Conservation (phyloP, 371 early-diverging fungal genomes). For the Actinomortierella ambigua region DNA sequence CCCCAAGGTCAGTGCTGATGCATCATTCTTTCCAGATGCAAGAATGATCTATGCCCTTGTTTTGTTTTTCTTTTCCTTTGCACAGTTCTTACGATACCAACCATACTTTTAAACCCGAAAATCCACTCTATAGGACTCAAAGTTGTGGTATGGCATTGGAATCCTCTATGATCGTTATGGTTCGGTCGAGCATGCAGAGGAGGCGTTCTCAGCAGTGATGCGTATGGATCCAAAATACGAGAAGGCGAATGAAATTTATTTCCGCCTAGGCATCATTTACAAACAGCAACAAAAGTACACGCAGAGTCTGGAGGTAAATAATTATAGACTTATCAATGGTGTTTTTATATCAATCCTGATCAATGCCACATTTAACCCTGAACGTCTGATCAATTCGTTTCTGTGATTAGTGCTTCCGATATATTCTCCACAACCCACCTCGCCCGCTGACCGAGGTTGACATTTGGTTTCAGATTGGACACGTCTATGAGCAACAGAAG, state of each 20-base stretch:
- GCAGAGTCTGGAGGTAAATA: conserved; percentile 75
- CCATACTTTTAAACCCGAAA: background rate
- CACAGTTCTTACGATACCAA: background rate
- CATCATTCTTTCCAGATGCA: background rate
- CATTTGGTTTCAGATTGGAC: conserved; percentile 98
- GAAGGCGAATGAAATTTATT: conserved; percentile 97
- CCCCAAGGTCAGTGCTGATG: conserved; percentile 66
- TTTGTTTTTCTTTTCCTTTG: background rate
- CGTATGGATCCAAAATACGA: conserved; percentile 90
- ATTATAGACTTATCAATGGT: too few species aligned
- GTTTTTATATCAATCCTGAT: background rate
- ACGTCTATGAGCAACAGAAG: conserved; percentile 94
- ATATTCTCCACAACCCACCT: conserved; percentile 92
- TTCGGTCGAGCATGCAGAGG: conserved; percentile 95
- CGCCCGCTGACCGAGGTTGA: conserved; percentile 92
- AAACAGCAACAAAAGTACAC: conserved; percentile 94
- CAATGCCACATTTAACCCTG: too few species aligned
- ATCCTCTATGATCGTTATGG: conserved; percentile 97
- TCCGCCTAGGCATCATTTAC: conserved; percentile 96
- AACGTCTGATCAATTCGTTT: too few species aligned
- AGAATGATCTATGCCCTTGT: background rate
- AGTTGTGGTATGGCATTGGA: conserved; percentile 98
- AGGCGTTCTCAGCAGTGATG: conserved; percentile 93
- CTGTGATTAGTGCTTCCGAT: conserved; percentile 80
- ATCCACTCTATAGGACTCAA: conserved; percentile 84